phyloP scores from a whole-genome alignment of 257 asterid species.

The Solanum gracilifrons region DNA sequence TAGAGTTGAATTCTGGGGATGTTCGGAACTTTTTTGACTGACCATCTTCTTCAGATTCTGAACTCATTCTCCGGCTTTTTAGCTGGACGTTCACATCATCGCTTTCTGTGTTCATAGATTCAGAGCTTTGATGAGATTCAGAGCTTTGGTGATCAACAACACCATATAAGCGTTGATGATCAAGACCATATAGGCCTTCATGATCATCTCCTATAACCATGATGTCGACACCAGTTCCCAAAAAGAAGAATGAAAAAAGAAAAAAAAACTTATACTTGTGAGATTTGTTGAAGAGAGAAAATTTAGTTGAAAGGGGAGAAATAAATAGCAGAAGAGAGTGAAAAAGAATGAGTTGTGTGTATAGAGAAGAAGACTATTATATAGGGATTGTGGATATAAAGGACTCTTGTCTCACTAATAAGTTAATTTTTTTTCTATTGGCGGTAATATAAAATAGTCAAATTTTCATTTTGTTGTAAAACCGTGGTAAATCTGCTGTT shows the following conservation, averaged over 20 bases:
- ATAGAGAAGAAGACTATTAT: not conserved
- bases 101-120: not conserved
- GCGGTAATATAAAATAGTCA: not conserved
- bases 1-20: not conserved
- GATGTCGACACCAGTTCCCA: not conserved
- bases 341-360: not conserved
- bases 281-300: not conserved
- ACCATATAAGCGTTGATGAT: not conserved
- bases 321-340: not conserved
- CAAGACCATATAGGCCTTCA: not conserved
- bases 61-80: not conserved
- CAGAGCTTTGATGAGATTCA: not conserved
- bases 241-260: not conserved
- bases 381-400: constrained; percentile 1
- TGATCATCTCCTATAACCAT: not conserved
- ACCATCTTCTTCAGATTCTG: not conserved
- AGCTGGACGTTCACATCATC: not conserved
- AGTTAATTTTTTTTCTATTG: not conserved
- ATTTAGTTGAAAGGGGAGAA: not conserved
- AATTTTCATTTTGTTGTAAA: too few relatives aligned
- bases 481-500: not conserved
- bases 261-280: not conserved
- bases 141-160: not conserved
- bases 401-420: not conserved
- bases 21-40: not conserved